Percentiles rank a stretch among this genome's conserved stretches.
These are phyloP conservation scores for Carallia pectinifolia DNA, from an alignment of 345 rosid genomes.

Conservation along the genomic window DNA sequence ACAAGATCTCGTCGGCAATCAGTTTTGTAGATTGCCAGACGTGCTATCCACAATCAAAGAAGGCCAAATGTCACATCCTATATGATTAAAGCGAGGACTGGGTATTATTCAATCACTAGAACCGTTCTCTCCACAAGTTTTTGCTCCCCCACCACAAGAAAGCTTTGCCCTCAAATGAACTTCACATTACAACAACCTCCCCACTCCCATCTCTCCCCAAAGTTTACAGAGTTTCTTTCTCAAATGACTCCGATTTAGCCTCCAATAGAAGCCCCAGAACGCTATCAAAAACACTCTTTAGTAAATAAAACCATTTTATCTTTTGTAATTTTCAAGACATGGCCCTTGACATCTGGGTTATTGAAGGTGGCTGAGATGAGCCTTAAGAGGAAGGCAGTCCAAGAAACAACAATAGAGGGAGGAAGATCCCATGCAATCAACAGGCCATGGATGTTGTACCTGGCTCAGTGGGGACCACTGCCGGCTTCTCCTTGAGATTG, in stretches of 20 bases:
- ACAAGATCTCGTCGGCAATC: too few relatives aligned
- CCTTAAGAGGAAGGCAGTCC: background rate
- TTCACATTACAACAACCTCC: background rate
- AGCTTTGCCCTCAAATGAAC: background rate
- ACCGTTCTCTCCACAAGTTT: background rate
- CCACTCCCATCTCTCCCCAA: background rate
- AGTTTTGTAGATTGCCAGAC: background rate
- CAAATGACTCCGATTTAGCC: background rate
- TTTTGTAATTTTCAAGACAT: background rate
- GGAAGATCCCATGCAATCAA: conserved; percentile 17
- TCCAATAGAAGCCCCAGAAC: background rate
- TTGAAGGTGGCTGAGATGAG: conserved; percentile 14
- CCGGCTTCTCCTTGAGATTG: conserved; percentile 75
- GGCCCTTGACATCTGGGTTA: background rate
- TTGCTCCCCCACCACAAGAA: background rate
- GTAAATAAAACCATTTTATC: background rate
- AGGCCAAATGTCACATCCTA: conserved; percentile 19
- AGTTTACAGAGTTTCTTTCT: background rate
- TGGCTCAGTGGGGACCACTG: conserved; percentile 74
- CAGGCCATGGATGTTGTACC: conserved; percentile 57
- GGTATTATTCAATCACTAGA: background rate
- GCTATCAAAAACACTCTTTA: background rate
- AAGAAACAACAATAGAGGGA: background rate
- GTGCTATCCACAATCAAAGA: conserved; percentile 7
- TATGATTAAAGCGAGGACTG: conserved; percentile 4